Evolutionary conservation across 176 grass and related monocot genomes (phyloP).

Genomic region (Typha latifolia): DNA sequence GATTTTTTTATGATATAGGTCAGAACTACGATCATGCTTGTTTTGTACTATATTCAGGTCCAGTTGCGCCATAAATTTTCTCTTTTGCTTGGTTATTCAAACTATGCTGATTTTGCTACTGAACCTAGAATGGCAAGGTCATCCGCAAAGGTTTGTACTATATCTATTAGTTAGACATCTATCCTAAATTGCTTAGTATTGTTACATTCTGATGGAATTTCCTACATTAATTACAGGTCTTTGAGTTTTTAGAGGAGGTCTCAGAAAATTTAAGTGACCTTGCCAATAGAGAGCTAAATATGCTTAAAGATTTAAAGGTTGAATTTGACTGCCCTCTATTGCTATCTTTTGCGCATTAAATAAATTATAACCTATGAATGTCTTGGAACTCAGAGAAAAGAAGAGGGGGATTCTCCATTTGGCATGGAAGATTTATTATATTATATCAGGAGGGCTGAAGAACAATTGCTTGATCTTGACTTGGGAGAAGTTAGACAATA

Average conservation of each 20-base stretch:
- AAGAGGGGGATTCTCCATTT: slow-evolving; percentile 61
- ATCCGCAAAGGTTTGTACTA: slow-evolving; percentile 67
- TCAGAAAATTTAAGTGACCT: slow-evolving; percentile 60
- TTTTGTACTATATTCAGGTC: slow-evolving; percentile 38
- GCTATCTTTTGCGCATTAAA: slow-evolving; percentile 7
- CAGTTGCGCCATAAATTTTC: slow-evolving; percentile 65
- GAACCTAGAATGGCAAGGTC: slow-evolving; percentile 68
- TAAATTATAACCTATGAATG: neutral
- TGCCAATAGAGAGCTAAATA: slow-evolving; percentile 60
- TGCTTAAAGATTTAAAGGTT: slow-evolving; percentile 94
- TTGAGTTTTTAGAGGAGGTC: slow-evolving; percentile 89
- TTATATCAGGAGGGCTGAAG: slow-evolving; percentile 89
- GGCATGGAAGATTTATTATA: slow-evolving; percentile 92
- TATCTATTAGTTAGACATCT: slow-evolving; percentile 5
- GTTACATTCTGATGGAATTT: neutral
- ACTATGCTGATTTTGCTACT: slow-evolving; percentile 78
- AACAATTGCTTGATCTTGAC: slow-evolving; percentile 70
- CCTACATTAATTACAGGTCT: slow-evolving; percentile 37
- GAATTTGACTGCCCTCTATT: neutral
- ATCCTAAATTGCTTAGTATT: neutral
- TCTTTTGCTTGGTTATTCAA: slow-evolving; percentile 67
- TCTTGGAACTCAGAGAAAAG: slow-evolving; percentile 52
- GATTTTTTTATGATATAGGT: neutral
- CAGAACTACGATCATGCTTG: slow-evolving; percentile 26
- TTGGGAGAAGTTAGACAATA: slow-evolving; percentile 81